phyloP scores from a whole-genome alignment of 768 basidiomycete species.

The Suillus bovinus region DNA sequence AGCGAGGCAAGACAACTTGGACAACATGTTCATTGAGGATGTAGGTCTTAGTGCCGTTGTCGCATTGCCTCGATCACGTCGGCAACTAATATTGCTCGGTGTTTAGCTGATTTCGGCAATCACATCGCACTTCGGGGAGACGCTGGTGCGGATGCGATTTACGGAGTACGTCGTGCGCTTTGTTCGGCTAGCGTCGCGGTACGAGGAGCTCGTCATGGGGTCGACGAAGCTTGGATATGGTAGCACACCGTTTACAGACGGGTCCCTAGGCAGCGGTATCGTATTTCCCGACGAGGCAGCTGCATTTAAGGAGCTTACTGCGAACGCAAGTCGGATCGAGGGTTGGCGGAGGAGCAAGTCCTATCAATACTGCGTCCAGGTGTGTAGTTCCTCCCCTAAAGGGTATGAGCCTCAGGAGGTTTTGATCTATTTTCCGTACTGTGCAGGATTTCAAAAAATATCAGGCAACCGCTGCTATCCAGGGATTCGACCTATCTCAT shows the following conservation, averaged over 20 bases:
- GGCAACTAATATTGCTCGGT: slow-evolving; percentile 2
- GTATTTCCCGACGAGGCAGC: slow-evolving; percentile 72
- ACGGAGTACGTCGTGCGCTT: slow-evolving; percentile 88
- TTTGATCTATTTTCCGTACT: neutral
- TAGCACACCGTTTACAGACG: slow-evolving; percentile 48
- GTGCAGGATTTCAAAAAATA: slow-evolving; percentile 67
- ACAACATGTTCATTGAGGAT: slow-evolving; percentile 92
- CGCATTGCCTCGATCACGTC: neutral
- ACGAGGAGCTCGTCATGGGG: slow-evolving; percentile 81
- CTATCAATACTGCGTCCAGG: slow-evolving; percentile 72
- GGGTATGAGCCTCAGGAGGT: neutral
- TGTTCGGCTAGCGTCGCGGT: slow-evolving; percentile 84
- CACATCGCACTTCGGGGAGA: slow-evolving; percentile 89
- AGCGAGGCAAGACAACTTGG: slow-evolving; percentile 61
- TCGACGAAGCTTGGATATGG: slow-evolving; percentile 76
- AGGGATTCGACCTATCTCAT: slow-evolving; percentile 81
- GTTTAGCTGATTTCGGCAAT: slow-evolving; percentile 81
- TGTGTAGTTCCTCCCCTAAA: slow-evolving; percentile 36
- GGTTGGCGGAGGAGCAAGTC: slow-evolving; percentile 87
- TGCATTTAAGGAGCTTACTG: slow-evolving; percentile 67
- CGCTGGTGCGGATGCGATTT: slow-evolving; percentile 83
- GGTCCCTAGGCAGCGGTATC: slow-evolving; percentile 74
- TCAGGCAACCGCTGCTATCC: slow-evolving; percentile 58
- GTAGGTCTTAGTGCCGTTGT: slow-evolving; percentile 46
- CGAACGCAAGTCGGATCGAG: slow-evolving; percentile 85